Percentiles rank a stretch among this genome's conserved stretches.
Evolutionary conservation across 2,329 filamentous ascomycete genomes (phyloP).

Genomic region (Cercospora citrullina): DNA sequence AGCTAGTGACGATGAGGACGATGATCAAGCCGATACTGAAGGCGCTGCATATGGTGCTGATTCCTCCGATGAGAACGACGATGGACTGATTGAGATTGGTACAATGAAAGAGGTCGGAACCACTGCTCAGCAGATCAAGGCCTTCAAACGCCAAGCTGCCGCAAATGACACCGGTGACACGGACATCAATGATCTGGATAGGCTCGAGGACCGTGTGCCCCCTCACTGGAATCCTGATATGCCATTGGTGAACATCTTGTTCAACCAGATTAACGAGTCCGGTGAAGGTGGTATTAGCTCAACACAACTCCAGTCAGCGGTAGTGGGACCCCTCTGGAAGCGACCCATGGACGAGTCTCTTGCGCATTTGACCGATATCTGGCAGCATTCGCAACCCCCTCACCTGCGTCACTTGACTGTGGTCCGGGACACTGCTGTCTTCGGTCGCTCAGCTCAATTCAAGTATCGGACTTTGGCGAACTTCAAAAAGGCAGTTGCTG

Average conservation of each 20-base stretch:
- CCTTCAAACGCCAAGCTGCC: neutral
- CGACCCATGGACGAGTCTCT: conserved; percentile 57
- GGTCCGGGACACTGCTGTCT: conserved; percentile 55
- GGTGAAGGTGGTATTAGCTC: conserved; percentile 55
- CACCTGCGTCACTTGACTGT: conserved; percentile 59
- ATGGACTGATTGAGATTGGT: conserved; percentile 12
- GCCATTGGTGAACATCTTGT: conserved; percentile 54
- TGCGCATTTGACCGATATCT: conserved; percentile 55
- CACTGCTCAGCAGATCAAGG: neutral
- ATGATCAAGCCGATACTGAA: conserved; percentile 9
- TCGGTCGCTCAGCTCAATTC: conserved; percentile 52
- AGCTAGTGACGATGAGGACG: conserved; percentile 15
- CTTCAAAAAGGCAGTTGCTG: conserved; percentile 55
- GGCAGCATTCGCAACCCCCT: conserved; percentile 59
- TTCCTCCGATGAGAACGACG: conserved; percentile 9
- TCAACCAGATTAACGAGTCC: conserved; percentile 49
- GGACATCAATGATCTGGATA: conserved; percentile 16
- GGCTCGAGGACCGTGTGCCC: conserved; percentile 39
- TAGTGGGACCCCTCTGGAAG: conserved; percentile 54
- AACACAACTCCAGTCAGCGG: conserved; percentile 39
- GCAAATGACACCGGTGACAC: conserved; percentile 22
- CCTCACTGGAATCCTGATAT: conserved; percentile 59
- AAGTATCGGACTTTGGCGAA: conserved; percentile 56
- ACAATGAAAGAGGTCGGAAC: conserved; percentile 10
- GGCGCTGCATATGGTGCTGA: neutral